phyloP scores from a whole-genome alignment of 2,329 filamentous ascomycete genomes.

The Fusarium pseudonygamai region DNA sequence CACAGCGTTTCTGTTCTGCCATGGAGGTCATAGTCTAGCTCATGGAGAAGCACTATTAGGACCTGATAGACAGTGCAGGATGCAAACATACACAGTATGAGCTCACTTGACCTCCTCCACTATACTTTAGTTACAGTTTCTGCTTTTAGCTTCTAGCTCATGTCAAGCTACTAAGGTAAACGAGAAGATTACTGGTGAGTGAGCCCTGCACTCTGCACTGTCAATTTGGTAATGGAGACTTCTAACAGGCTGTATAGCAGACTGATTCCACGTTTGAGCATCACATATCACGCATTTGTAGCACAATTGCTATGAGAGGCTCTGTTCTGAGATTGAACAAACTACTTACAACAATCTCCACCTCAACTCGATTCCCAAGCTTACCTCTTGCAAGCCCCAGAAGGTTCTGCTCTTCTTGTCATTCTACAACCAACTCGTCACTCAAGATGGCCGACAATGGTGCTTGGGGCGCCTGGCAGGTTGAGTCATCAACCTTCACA shows the following conservation, averaged over 20 bases:
- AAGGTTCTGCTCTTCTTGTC: slow-evolving; percentile 37
- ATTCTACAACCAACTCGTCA: not conserved
- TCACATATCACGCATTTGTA: not conserved
- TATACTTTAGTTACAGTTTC: not conserved
- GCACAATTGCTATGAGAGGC: slow-evolving; percentile 28
- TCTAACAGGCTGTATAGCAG: not conserved
- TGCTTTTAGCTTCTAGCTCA: slow-evolving; percentile 5
- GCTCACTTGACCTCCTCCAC: slow-evolving; percentile 42
- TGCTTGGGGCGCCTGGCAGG: slow-evolving; percentile 54
- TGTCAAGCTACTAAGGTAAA: not conserved
- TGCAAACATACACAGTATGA: slow-evolving; percentile 41
- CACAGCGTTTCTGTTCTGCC: not conserved
- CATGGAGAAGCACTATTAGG: not conserved
- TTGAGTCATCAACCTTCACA: slow-evolving; percentile 55
- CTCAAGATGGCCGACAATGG: slow-evolving; percentile 43
- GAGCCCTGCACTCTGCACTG: not conserved
- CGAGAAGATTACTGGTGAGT: slow-evolving; percentile 3
- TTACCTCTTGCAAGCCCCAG: not conserved
- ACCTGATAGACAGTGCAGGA: not conserved
- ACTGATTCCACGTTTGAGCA: not conserved
- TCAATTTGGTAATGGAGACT: not conserved
- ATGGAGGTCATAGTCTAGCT: not conserved
- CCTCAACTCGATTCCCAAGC: not conserved
- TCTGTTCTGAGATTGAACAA: slow-evolving; percentile 12
- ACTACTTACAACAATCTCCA: slow-evolving; percentile 7